Evolutionary conservation across 2,329 filamentous ascomycete species (phyloP).

Genomic region (Fusarium abutilonis): DNA sequence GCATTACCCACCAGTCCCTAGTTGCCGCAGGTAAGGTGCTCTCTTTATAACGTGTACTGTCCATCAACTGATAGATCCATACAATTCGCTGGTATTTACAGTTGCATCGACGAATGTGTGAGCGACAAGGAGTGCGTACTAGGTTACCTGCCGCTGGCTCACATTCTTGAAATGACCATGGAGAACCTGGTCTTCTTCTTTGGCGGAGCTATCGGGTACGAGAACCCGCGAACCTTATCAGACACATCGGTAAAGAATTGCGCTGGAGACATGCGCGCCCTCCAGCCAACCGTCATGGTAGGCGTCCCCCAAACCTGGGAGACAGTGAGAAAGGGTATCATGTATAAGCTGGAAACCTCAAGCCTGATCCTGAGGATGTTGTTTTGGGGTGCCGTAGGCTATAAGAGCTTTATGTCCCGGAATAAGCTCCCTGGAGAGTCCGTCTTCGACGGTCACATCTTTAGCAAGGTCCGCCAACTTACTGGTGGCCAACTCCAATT

Average conservation of each 20-base stretch:
- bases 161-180: conserved; percentile 95
- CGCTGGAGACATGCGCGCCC: conserved; percentile 90
- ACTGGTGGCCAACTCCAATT: conserved; percentile 89
- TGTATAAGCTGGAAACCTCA: conserved; percentile 75
- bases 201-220: conserved; percentile 92
- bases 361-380: conserved; percentile 71
- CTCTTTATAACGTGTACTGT: neutral
- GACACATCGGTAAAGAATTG: conserved; percentile 88
- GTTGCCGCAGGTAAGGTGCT: conserved; percentile 67
- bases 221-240: conserved; percentile 85
- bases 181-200: conserved; percentile 90
- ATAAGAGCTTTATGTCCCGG: conserved; percentile 66
- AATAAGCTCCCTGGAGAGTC: conserved; percentile 69
- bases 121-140: conserved; percentile 80
- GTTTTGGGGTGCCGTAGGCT: conserved; percentile 75
- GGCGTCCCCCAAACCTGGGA: conserved; percentile 98
- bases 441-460: conserved; percentile 81
- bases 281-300: conserved; percentile 86
- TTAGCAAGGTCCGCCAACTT: conserved; percentile 87
- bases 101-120: conserved; percentile 79
- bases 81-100: conserved; percentile 78
- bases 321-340: conserved; percentile 92
- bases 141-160: conserved; percentile 91
- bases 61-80: accelerated
- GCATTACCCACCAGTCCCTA: conserved; percentile 82